Conservation (phyloP, 2,329 filamentous ascomycete species). For the Alternaria conjuncta region DNA sequence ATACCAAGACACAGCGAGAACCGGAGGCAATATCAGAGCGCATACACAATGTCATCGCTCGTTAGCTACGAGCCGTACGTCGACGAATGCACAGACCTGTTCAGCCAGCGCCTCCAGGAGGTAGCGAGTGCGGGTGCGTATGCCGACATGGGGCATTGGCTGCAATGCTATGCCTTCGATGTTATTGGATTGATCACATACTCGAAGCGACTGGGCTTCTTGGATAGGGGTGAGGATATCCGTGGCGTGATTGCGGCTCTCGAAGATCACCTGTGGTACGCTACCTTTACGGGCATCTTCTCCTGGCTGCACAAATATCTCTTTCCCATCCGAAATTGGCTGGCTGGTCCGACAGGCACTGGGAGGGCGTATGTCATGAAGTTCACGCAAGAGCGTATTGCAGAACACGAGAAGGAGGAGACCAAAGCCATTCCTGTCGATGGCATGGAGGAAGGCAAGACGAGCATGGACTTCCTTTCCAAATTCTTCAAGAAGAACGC, state of each 20-base stretch:
- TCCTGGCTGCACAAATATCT: slow-evolving; percentile 42
- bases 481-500: slow-evolving; percentile 21
- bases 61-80: slow-evolving; percentile 48
- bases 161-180: slow-evolving; percentile 51
- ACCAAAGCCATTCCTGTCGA: slow-evolving; percentile 12
- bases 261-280: slow-evolving; percentile 12
- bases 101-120: slow-evolving; percentile 34
- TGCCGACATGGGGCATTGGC: slow-evolving; percentile 33
- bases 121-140: slow-evolving; percentile 28
- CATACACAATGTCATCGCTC: slow-evolving; percentile 33
- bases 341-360: slow-evolving; percentile 37
- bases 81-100: slow-evolving; percentile 45
- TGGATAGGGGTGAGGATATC: slow-evolving; percentile 21
- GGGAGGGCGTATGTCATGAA: slow-evolving; percentile 40
- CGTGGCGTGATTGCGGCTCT: slow-evolving; percentile 7
- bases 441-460: not conserved
- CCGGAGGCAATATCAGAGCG: slow-evolving; percentile 36
- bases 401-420: slow-evolving; percentile 17
- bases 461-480: slow-evolving; percentile 19
- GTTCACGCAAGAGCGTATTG: slow-evolving; percentile 23
- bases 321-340: slow-evolving; percentile 45
- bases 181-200: slow-evolving; percentile 42
- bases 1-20: slow-evolving; percentile 46
- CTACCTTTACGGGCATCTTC: slow-evolving; percentile 6
- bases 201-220: slow-evolving; percentile 25